A percentile compares a stretch with the other conserved stretches of the same genome.
These are phyloP conservation scores for Kandelia obovata DNA, from an alignment of 345 rosid species.

Conservation along the genomic window DNA sequence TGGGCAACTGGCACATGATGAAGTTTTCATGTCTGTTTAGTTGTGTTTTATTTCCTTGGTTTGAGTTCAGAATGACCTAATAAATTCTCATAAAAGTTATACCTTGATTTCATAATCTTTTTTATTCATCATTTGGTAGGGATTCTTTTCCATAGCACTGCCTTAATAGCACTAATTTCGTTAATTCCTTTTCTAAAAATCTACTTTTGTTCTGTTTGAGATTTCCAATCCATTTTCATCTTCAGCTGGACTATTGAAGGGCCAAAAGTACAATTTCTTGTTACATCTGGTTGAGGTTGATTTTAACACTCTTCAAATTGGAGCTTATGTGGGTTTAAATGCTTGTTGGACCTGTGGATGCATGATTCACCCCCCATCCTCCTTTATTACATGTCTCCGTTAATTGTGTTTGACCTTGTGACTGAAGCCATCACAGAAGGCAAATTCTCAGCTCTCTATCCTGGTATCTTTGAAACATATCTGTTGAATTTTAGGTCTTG, in stretches of 20 bases:
- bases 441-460: conserved; percentile 25
- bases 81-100: neutral
- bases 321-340: too few species aligned
- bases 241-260: neutral
- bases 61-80: neutral
- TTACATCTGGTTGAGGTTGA: neutral
- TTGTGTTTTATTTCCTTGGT: neutral
- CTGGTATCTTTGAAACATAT: conserved; percentile 6
- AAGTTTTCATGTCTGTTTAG: neutral
- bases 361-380: too few species aligned
- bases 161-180: too few species aligned
- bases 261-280: neutral
- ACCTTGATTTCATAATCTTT: neutral
- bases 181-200: neutral
- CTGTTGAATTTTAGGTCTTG: neutral
- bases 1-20: too few species aligned
- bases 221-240: too few species aligned
- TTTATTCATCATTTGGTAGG: too few species aligned
- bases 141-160: too few species aligned
- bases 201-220: neutral
- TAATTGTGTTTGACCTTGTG: neutral
- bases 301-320: neutral
- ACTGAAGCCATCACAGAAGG: neutral
- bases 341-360: too few species aligned
- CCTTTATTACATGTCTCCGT: too few species aligned